These are phyloP conservation scores for Friedmanniomyces simplex DNA, from an alignment of 495 filamentous ascomycete species.

Conservation along the genomic window DNA sequence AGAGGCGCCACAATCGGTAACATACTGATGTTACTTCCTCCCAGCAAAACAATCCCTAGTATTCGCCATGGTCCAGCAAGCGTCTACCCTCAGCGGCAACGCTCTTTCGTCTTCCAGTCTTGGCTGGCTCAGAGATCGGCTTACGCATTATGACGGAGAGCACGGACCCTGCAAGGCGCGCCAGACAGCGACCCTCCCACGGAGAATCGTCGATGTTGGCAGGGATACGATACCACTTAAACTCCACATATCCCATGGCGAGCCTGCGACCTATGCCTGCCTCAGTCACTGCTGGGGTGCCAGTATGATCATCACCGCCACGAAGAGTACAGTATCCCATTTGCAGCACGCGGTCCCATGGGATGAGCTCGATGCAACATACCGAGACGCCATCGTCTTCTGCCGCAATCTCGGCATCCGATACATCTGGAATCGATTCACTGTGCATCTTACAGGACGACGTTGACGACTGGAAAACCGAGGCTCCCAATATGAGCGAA, in stretches of 20 bases:
- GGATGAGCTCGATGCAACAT: conserved; percentile 5
- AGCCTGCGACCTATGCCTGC: background rate
- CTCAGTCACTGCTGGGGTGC: conserved; percentile 6
- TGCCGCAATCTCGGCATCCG: background rate
- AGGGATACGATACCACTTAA: background rate
- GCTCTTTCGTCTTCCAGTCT: background rate
- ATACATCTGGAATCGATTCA: conserved; percentile 8
- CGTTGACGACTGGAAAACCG: conserved; percentile 5
- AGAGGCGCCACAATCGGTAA: no score
- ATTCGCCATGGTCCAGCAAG: background rate
- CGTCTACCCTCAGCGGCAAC: background rate
- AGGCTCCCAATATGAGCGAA: conserved; percentile 4
- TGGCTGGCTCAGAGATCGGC: background rate
- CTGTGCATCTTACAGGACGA: conserved; percentile 8
- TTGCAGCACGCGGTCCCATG: background rate
- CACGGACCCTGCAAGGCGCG: background rate
- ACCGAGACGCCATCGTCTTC: conserved; percentile 3
- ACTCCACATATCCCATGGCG: background rate
- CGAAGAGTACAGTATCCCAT: background rate
- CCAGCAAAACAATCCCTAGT: background rate
- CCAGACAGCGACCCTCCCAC: background rate
- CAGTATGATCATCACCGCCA: background rate
- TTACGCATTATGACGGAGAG: background rate
- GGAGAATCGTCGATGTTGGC: background rate
- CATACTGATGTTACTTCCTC: background rate